Base-by-base conservation (phyloP, 2,329 filamentous ascomycete genomes). In the Chaetomiaceae sp. region DNA sequence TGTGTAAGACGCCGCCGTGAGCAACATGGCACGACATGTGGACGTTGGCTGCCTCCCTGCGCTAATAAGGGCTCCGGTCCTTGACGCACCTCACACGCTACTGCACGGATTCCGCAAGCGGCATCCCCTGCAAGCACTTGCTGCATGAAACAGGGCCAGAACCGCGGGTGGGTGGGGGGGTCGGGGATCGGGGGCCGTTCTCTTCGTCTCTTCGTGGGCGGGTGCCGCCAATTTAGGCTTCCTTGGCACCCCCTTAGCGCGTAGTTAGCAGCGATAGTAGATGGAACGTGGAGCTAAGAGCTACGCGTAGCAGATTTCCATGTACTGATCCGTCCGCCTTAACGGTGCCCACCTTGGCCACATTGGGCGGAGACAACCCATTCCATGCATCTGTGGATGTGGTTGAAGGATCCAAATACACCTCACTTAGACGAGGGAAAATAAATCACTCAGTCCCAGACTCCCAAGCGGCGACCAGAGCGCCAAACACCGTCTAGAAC, bases 361-460 rank as follows among this genome's bases (percentile, higher is more conserved):
- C 23, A 20, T 20, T 14, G 32, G 44, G 20, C 33, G 44, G 32
- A 36, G 44, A 47, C 20, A 3, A 47, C 13, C 44, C 21, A 27
- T 34, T n/a, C 14, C 30, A 44, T 36, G 43, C 16, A 32, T 25
- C 14, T 16, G 14, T 47, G 32, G 44, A 47, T 47, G 32, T 8
- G 5, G 16, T 27, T 5, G 8, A 16, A 46, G 21, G 32, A 32
- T 32, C 14, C 10, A 47, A 47, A 47, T 13, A 30, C 25, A 38
- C 9, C 9, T n/a, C 9, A 38, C 21, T 29, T n/a, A 16, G n/a
- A 11, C 23, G 4, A 16, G 20, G 23, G 33, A 23, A 37, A 48
- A 32, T 49, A 49, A 49, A 49, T 49, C 46, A 32, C 36, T 41
- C 46, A 49, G 18, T 6, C 43, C 18, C 21, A 10, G 9, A 5